Evolutionary conservation across 768 basidiomycete species (phyloP), one percentile per base, ranked within the genome.

Genomic region (Auricularia auricula-judae): DNA sequence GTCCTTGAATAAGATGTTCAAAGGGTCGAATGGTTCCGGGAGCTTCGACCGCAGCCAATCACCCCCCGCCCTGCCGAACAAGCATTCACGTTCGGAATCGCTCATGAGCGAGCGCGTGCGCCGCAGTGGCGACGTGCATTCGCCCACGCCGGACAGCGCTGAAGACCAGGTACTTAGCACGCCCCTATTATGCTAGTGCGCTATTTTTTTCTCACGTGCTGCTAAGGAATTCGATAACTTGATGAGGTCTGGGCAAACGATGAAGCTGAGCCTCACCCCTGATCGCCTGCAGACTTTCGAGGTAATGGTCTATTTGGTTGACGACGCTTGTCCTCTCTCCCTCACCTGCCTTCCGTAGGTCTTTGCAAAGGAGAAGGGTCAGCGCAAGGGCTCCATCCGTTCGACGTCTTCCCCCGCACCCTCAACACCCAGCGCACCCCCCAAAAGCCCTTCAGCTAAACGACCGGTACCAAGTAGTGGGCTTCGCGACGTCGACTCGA

Each of bases 211-310:
- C 56, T 59, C 56, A 59, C 56, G 29, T 34, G 23, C 56, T 59
- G 23, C 12, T 34, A 12, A 89, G 67, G 91, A 96, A 73, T 98
- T 98, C 74, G 95, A 98, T 75, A 86, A 93, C 74, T 79, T 98
- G 74, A 88, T 98, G 86, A 85, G 84, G 62, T 93, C 91, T 65
- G 84, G 88, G 66, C 81, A 88, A 65, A 98, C 95, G 21, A 90
- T 97, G 89, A 97, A 93, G 73, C 87, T 98, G 70, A 96, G 93
- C 51, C 81, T 97, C 67, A 98, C 95, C 39, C 95, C 95, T 64
- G 93, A 97, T 78, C 83, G 95, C 63, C 79, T 98, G 65, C 89
- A 86, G 72, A 91, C 86, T 61, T 95, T 96, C 84, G 93, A 97
- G 82, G 94, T 95, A 76, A 72, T 84, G 39, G 79, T 36, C 44